Evolutionary conservation across 176 grass and related monocot species (phyloP), one percentile per base, ranked within the genome.

Genomic region (Juncus effusus): DNA sequence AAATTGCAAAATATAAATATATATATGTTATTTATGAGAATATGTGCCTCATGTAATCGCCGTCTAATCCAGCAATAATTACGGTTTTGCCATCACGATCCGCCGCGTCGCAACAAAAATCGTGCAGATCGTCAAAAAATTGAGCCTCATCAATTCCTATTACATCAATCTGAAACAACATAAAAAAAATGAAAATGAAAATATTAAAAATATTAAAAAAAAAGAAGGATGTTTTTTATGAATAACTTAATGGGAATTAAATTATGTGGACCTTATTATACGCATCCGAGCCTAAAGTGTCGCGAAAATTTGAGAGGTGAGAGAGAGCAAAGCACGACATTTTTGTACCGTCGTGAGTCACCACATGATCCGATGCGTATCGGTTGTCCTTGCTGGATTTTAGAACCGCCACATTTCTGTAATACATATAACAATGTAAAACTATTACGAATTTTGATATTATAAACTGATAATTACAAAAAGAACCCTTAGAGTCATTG

Each of bases 131-230:
- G 13, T 60, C 88, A 13, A 97, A 97, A 69, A 97, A 97, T 59
- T 97, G 88, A 13, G 93, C 93, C 74, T 97, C 93, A 75, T 97
- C 93, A 55, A 97, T 89, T 51, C 93, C 93, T 75, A 97, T 97
- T 59, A 92, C 85, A 73, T 97, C 93, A 54, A 97, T 64, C 93
- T 97, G 80, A 75, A 61, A 40, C 19, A 44, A 36, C 16, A 74
- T 35, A 35, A 74, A 38, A 38, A 56, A 3, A 28, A 28, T 28
- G 19, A 28, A 28, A 28, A 28, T 28, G 1, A 28, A 28, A 28
- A 28, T 28, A 28, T 28, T n/a, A n/a, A 15, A 67, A 4, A 51
- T 28, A 28, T 28, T n/a, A n/a, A 28, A 28, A 28, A 28, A 28
- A 28, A 28, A 28, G 19, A 28, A 28, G 19, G 19, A 56, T 56